Percentiles rank a stretch among this genome's conserved stretches.
phyloP scores from a whole-genome alignment of 2,329 filamentous ascomycete species.

The Xylaria sp. region DNA sequence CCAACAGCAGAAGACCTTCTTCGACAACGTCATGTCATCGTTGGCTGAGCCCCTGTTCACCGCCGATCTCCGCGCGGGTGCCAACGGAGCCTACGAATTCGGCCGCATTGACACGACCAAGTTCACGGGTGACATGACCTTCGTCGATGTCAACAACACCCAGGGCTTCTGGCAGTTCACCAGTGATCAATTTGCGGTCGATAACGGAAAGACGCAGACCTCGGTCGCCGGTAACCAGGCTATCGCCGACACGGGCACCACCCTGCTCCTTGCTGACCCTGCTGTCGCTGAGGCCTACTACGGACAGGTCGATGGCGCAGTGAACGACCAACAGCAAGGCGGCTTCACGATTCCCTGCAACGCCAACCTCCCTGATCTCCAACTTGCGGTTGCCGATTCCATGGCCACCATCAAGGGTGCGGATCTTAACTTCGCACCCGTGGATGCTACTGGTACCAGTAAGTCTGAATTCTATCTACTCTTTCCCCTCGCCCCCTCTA shows the following conservation, averaged over 20 bases:
- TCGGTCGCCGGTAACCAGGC: slow-evolving; percentile 55
- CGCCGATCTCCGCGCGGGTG: slow-evolving; percentile 48
- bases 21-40: slow-evolving; percentile 48
- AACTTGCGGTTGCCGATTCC: slow-evolving; percentile 65
- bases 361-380: slow-evolving; percentile 58
- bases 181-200: slow-evolving; percentile 48
- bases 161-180: slow-evolving; percentile 54
- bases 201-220: slow-evolving; percentile 48
- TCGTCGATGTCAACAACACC: slow-evolving; percentile 48
- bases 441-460: slow-evolving; percentile 58
- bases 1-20: slow-evolving; percentile 49
- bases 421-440: slow-evolving; percentile 63
- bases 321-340: slow-evolving; percentile 52
- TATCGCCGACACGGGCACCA: slow-evolving; percentile 70
- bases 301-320: slow-evolving; percentile 56
- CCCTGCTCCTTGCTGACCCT: slow-evolving; percentile 68
- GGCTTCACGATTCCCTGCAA: slow-evolving; percentile 61
- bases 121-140: slow-evolving; percentile 50
- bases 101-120: slow-evolving; percentile 50
- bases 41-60: slow-evolving; percentile 50
- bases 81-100: slow-evolving; percentile 54
- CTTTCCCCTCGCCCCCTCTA: no score
- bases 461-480: slow-evolving; percentile 47
- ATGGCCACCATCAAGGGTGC: slow-evolving; percentile 66
- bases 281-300: slow-evolving; percentile 63